Percentiles rank a stretch among this genome's conserved stretches.
Evolutionary conservation across 306 rosid species (phyloP).

Genomic region (Quercus suber): DNA sequence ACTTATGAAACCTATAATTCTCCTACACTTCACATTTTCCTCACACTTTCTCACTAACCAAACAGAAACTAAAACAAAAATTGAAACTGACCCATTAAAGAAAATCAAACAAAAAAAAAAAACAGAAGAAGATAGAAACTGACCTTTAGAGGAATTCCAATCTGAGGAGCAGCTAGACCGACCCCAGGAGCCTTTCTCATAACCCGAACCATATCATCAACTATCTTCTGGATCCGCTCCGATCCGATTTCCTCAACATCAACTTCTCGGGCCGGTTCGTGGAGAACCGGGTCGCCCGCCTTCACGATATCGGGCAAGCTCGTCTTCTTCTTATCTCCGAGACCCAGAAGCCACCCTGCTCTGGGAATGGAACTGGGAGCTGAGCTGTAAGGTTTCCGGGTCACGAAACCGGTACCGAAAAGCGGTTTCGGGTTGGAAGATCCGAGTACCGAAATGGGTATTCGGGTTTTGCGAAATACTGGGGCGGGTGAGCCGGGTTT

Average conservation of each 20-base stretch:
- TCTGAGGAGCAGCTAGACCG: slow-evolving; percentile 94
- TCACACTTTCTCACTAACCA: slow-evolving; percentile 14
- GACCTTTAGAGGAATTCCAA: slow-evolving; percentile 85
- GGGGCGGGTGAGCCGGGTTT: slow-evolving; percentile 12
- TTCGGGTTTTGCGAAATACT: slow-evolving; percentile 9
- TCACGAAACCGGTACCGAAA: background rate
- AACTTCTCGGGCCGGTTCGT: slow-evolving; percentile 74
- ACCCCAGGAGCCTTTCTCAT: slow-evolving; percentile 90
- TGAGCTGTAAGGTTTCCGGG: slow-evolving; percentile 25
- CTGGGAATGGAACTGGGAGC: slow-evolving; percentile 35
- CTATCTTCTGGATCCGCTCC: slow-evolving; percentile 73
- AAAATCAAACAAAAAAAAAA: background rate
- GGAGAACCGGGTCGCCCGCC: slow-evolving; percentile 94
- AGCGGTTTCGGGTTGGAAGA: slow-evolving; percentile 9
- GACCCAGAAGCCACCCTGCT: slow-evolving; percentile 88
- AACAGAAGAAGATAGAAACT: slow-evolving; percentile 10
- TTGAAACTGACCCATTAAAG: background rate
- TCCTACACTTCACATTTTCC: background rate
- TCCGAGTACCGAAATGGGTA: background rate
- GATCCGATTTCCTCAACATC: slow-evolving; percentile 57
- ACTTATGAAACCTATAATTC: background rate
- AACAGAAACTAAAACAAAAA: background rate
- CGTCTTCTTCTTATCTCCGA: slow-evolving; percentile 44
- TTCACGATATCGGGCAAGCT: slow-evolving; percentile 65
- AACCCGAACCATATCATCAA: slow-evolving; percentile 73